phyloP scores from a whole-genome alignment of 371 early-diverging fungal genomes.

The Mucor plumbeus region DNA sequence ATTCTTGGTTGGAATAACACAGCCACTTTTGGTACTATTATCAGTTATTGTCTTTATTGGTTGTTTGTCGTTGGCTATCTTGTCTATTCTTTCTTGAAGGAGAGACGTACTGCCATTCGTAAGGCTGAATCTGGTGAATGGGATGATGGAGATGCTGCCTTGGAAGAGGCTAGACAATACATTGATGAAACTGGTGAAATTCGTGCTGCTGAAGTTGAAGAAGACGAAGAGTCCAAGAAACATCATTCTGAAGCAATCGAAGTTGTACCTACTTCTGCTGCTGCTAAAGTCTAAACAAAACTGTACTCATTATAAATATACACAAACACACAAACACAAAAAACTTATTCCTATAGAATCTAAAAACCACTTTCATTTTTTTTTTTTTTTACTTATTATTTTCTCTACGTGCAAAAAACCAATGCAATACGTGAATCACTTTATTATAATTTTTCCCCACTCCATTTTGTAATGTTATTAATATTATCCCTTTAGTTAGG shows the following conservation, averaged over 20 bases:
- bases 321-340: background rate
- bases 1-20: conserved; percentile 80
- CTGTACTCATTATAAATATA: background rate
- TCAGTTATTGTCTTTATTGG: conserved; percentile 83
- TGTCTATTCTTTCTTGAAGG: conserved; percentile 50
- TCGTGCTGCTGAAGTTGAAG: conserved; percentile 5
- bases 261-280: background rate
- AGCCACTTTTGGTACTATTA: conserved; percentile 72
- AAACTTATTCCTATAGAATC: conserved; percentile 14
- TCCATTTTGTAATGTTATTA: conserved; percentile 20
- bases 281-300: conserved; percentile 9
- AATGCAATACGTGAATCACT: conserved; percentile 8
- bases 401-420: background rate
- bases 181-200: conserved; percentile 36
- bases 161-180: conserved; percentile 33
- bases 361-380: background rate
- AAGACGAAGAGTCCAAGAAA: conserved; percentile 12
- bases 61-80: conserved; percentile 54
- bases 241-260: conserved; percentile 13
- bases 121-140: conserved; percentile 43
- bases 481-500: conserved; percentile 7
- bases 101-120: conserved; percentile 34
- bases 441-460: conserved; percentile 21
- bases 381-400: background rate
- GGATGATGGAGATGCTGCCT: conserved; percentile 34